Conservation (phyloP, 2,329 filamentous ascomycete species). For the Cercospora zeae-maydis region DNA sequence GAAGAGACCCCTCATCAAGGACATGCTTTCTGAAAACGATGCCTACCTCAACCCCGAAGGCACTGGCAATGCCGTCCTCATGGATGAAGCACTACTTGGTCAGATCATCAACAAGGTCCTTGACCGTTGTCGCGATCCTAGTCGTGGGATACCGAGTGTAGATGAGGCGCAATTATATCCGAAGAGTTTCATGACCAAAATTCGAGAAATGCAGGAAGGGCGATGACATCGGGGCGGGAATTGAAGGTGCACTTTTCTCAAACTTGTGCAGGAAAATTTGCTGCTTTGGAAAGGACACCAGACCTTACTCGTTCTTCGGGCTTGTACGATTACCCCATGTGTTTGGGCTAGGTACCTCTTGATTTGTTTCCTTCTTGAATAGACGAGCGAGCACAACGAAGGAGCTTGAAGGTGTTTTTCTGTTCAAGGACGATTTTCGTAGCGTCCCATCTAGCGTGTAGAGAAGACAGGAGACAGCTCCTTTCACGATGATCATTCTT, state of each 20-base stretch:
- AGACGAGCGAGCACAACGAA: neutral
- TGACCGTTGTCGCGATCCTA: slow-evolving; percentile 54
- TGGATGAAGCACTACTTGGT: slow-evolving; percentile 57
- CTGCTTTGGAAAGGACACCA: neutral
- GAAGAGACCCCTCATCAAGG: slow-evolving; percentile 54
- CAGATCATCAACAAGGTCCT: slow-evolving; percentile 59
- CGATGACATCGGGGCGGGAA: slow-evolving; percentile 13
- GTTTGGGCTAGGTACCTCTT: neutral
- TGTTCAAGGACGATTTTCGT: neutral
- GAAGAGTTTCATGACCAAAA: slow-evolving; percentile 47
- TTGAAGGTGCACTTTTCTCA: slow-evolving; percentile 9
- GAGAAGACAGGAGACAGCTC: slow-evolving; percentile 1
- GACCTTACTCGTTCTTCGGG: neutral
- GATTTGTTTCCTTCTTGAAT: neutral
- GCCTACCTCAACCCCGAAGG: slow-evolving; percentile 58
- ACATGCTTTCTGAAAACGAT: slow-evolving; percentile 55
- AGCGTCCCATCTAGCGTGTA: neutral
- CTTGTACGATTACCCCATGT: neutral
- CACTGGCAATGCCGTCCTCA: slow-evolving; percentile 46
- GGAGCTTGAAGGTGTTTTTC: neutral
- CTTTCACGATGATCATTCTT: neutral
- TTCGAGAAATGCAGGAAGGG: slow-evolving; percentile 42
- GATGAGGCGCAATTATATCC: slow-evolving; percentile 52
- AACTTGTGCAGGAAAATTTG: neutral
- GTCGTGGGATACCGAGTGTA: slow-evolving; percentile 53